A percentile compares a stretch with the other conserved stretches of the same genome.
phyloP scores from a whole-genome alignment of 495 filamentous ascomycete genomes.

The Podospora australis region DNA sequence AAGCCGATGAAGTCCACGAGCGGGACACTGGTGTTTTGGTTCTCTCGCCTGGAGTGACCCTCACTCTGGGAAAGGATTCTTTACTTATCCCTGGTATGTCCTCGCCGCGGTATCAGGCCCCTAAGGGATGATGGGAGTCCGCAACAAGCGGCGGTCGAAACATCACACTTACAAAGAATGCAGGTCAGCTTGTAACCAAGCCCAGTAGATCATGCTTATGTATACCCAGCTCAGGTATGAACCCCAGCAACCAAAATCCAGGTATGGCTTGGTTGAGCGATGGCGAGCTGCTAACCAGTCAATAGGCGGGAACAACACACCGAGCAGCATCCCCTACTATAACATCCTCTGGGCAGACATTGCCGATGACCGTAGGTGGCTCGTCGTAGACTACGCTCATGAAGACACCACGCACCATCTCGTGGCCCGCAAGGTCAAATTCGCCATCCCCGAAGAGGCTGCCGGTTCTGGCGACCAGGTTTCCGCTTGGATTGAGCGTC shows the following conservation, averaged over 20 bases:
- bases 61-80: conserved; percentile 17
- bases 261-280: background rate
- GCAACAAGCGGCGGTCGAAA: conserved; percentile 1
- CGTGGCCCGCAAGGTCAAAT: conserved; percentile 18
- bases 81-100: conserved; percentile 20
- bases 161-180: too few species aligned
- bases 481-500: conserved; percentile 52
- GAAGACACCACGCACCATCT: conserved; percentile 15
- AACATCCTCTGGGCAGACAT: conserved; percentile 78
- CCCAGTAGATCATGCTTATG: conserved; percentile 17
- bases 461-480: conserved; percentile 41
- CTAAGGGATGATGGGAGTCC: background rate
- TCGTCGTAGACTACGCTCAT: conserved; percentile 71
- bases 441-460: conserved; percentile 13
- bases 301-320: conserved; percentile 1
- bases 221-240: conserved; percentile 12
- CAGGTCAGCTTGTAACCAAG: conserved; percentile 17
- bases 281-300: conserved; percentile 4
- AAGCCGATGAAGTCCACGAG: background rate
- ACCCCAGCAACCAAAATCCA: background rate
- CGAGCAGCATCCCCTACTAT: conserved; percentile 58
- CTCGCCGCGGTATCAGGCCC: background rate
- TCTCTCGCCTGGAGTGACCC: conserved; percentile 20
- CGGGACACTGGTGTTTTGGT: conserved; percentile 12
- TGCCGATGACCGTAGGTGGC: conserved; percentile 43